These are phyloP conservation scores for Lepiota venenata DNA, from an alignment of 768 basidiomycete species.

Conservation along the genomic window DNA sequence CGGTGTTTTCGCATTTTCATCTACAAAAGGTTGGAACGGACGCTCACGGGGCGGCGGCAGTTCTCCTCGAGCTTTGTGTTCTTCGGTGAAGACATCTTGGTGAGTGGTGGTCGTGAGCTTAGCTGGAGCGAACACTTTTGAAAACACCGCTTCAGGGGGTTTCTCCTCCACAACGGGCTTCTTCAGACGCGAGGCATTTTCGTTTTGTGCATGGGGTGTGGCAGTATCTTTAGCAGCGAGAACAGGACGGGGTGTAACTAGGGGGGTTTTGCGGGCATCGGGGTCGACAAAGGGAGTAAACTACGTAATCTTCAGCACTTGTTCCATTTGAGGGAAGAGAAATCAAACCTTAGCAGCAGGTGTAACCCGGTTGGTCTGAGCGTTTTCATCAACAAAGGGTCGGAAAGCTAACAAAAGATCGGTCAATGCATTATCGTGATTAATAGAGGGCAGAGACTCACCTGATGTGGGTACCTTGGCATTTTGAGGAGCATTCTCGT, in stretches of 20 bases:
- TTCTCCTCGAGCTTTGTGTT: slow-evolving; percentile 31
- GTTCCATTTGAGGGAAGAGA: not conserved
- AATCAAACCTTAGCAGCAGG: slow-evolving; percentile 39
- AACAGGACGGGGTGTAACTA: slow-evolving; percentile 35
- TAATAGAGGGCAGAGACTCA: slow-evolving; percentile 13
- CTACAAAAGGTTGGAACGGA: slow-evolving; percentile 35
- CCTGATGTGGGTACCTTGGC: slow-evolving; percentile 36
- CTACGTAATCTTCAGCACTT: slow-evolving; percentile 28
- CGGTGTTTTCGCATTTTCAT: slow-evolving; percentile 43
- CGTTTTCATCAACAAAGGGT: slow-evolving; percentile 68
- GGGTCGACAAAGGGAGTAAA: slow-evolving; percentile 66
- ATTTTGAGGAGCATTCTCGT: slow-evolving; percentile 33
- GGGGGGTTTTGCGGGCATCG: slow-evolving; percentile 43
- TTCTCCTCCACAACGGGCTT: slow-evolving; percentile 35
- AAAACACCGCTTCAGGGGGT: slow-evolving; percentile 42
- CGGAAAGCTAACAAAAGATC: slow-evolving; percentile 45
- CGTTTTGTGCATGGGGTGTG: slow-evolving; percentile 24
- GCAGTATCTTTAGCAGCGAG: slow-evolving; percentile 50
- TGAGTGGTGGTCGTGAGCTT: slow-evolving; percentile 35
- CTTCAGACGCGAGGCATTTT: slow-evolving; percentile 27
- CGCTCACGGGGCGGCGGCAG: slow-evolving; percentile 28
- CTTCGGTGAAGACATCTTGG: slow-evolving; percentile 42
- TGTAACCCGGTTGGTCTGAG: slow-evolving; percentile 38
- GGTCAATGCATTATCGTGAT: slow-evolving; percentile 15
- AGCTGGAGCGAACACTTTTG: slow-evolving; percentile 65